Base-by-base conservation (phyloP, 768 basidiomycete genomes). In the Phlebiopsis flavidoalba region DNA sequence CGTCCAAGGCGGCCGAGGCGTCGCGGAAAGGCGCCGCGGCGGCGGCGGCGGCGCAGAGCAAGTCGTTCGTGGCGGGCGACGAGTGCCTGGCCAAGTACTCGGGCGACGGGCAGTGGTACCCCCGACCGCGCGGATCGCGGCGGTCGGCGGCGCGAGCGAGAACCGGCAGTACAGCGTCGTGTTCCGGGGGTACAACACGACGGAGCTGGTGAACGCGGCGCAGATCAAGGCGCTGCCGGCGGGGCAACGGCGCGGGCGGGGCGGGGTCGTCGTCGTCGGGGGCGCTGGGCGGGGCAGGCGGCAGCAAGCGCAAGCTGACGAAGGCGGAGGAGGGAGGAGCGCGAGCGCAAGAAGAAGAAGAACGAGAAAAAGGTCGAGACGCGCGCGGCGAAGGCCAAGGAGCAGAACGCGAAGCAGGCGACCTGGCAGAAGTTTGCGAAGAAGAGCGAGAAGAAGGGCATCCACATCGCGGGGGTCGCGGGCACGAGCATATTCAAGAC, bases 401-500 rank as follows among this genome's bases (percentile, higher is more conserved):
- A 95, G 70, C 93, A 95, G 76, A 79, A 76, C 35, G 79, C 78
- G 63, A 93, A 93, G 75, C 92, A 95, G 75, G 84, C 83, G 60
- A 86, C 86, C 49, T 96, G 93, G 93, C 92, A 95, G 76, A 92
- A 92, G 76, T 96, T 96, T 77, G 87, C 93, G 21, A 96, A 95
- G 79, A 96, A 96, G 77, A 84, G 87, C 31, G 91, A 93, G 73
- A 93, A 89, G 81, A 95, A 95, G 74, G 93, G 93, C 8, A 85
- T 93, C 35, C 86, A 89, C 71, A 95, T 95, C 60, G 93, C 93
- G 31, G 93, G 93, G 24, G 82, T 93, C 36, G 75, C 88, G 33
- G 94, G 94, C 26, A 93, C 89, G 64, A 94, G 91, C 67, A 95
- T 95, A 64, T 95, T 95, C 80, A 93, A 93, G 77, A 95, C 92